Percentiles rank a stretch among this genome's conserved stretches.
Evolutionary conservation across 2,329 filamentous ascomycete genomes (phyloP).

Genomic region (Botrytis galanthina): DNA sequence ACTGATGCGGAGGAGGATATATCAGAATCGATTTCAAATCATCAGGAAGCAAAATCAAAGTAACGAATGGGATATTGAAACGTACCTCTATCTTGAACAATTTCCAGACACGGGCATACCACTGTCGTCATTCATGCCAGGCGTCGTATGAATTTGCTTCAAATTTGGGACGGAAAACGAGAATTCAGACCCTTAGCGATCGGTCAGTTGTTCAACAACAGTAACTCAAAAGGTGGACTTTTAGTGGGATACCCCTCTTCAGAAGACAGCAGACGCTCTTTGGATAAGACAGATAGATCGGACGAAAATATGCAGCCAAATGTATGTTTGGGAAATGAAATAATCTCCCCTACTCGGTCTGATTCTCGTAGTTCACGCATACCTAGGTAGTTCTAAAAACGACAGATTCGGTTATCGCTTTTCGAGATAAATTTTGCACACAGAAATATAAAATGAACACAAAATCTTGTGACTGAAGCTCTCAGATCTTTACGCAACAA

Average conservation of each 20-base stretch:
- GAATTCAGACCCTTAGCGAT: background rate
- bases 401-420: background rate
- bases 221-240: background rate
- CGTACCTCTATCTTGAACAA: accelerated
- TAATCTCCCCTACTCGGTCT: background rate
- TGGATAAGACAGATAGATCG: background rate
- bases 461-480: accelerated
- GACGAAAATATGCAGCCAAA: background rate
- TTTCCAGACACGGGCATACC: background rate
- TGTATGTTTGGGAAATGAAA: background rate
- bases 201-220: background rate
- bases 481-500: background rate
- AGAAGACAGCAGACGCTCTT: background rate
- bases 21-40: background rate
- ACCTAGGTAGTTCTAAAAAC: background rate
- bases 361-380: too few relatives aligned
- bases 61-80: background rate
- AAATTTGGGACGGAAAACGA: background rate
- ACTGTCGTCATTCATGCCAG: background rate
- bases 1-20: background rate
- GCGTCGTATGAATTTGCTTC: background rate
- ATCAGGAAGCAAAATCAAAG: background rate
- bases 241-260: background rate
- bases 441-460: background rate
- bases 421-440: background rate